Conservation (phyloP, 2,329 filamentous ascomycete species). For the Neonectria faginata region DNA sequence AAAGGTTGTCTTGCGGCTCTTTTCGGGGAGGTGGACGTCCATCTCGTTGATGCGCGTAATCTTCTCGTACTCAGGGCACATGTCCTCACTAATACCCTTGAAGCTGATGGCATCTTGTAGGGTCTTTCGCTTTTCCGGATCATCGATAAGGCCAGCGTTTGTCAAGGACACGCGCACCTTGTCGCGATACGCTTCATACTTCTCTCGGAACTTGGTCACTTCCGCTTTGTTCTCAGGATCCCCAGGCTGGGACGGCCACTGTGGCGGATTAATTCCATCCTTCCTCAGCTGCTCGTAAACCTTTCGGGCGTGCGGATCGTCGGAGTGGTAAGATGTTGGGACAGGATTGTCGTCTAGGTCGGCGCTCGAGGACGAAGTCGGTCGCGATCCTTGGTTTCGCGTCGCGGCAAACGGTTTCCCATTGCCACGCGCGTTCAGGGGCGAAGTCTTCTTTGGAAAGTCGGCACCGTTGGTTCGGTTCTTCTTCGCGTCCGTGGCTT, state of each 20-base stretch:
- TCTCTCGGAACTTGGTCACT: conserved; percentile 67
- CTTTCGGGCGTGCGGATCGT: conserved; percentile 59
- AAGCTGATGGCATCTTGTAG: conserved; percentile 74
- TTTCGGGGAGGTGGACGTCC: conserved; percentile 69
- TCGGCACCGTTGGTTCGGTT: conserved; percentile 26
- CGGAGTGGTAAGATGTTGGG: conserved; percentile 40
- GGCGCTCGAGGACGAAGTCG: conserved; percentile 43
- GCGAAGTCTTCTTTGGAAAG: conserved; percentile 29
- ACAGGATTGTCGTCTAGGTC: conserved; percentile 37
- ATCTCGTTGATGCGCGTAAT: conserved; percentile 71
- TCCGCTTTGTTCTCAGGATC: conserved; percentile 62
- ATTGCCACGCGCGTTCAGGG: conserved; percentile 35
- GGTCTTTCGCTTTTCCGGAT: conserved; percentile 71
- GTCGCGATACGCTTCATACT: conserved; percentile 68
- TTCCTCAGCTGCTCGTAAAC: conserved; percentile 66
- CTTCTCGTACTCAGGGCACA: conserved; percentile 77
- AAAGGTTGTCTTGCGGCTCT: conserved; percentile 57
- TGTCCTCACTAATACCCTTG: conserved; percentile 75
- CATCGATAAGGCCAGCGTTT: conserved; percentile 71
- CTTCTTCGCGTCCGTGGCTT: conserved; percentile 35
- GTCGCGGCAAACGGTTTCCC: conserved; percentile 37
- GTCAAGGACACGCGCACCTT: conserved; percentile 69
- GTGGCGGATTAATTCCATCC: conserved; percentile 65
- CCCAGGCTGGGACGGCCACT: conserved; percentile 67
- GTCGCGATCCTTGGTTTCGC: conserved; percentile 39